phyloP scores from a whole-genome alignment of 2,329 filamentous ascomycete genomes.

The Diaporthe australafricana region DNA sequence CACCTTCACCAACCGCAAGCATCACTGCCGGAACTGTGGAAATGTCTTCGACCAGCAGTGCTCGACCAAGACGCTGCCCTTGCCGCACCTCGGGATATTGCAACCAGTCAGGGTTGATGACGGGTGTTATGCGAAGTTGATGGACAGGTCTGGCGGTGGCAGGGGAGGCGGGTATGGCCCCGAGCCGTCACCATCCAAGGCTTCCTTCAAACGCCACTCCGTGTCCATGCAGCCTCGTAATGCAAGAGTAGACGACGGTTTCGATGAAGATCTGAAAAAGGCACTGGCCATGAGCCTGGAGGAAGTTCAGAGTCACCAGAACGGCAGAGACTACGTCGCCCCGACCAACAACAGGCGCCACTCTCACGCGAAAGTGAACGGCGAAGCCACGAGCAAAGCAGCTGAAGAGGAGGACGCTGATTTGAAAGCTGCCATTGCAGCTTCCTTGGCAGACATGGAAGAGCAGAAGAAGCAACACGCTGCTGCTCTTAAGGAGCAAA shows the following conservation, averaged over 20 bases:
- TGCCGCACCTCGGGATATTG: conserved; percentile 93
- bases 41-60: conserved; percentile 98
- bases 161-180: conserved; percentile 45
- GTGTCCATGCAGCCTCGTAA: conserved; percentile 87
- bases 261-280: conserved; percentile 94
- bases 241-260: conserved; percentile 88
- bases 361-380: conserved; percentile 50
- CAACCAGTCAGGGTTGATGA: conserved; percentile 95
- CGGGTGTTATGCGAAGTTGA: conserved; percentile 91
- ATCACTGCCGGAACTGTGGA: conserved; percentile 97
- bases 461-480: conserved; percentile 95
- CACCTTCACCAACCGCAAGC: conserved; percentile 97
- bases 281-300: conserved; percentile 97
- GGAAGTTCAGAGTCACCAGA: conserved; percentile 82
- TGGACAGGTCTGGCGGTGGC: conserved; percentile 73
- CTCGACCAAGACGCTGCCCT: conserved; percentile 86
- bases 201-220: conserved; percentile 69
- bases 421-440: conserved; percentile 92
- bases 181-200: conserved; percentile 60
- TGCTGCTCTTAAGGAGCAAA: conserved; percentile 82
- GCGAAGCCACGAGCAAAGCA: conserved; percentile 50
- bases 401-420: conserved; percentile 90
- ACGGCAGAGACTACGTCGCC: conserved; percentile 73
- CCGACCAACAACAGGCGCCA: conserved; percentile 55
- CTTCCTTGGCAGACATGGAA: conserved; percentile 96